A percentile compares a stretch with the other conserved stretches of the same genome.
phyloP scores from a whole-genome alignment of 345 rosid species.

The Eucalyptus curtisii region DNA sequence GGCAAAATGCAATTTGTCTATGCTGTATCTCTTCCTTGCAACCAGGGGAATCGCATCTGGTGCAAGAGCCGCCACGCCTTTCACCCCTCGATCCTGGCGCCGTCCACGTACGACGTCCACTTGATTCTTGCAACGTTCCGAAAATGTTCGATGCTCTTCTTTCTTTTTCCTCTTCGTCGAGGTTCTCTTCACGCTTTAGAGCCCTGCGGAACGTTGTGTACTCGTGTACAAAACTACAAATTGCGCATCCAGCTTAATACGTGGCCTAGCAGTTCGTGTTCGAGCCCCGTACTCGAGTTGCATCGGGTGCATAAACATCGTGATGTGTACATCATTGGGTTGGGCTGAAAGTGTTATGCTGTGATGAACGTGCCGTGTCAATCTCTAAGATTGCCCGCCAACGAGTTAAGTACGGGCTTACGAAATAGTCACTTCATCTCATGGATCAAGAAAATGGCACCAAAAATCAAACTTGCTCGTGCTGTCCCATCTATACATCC shows the following conservation, averaged over 20 bases:
- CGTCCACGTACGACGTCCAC: neutral
- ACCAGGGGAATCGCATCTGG: neutral
- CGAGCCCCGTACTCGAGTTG: neutral
- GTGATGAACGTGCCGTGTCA: neutral
- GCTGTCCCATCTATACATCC: neutral
- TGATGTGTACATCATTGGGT: neutral
- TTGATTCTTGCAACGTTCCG: neutral
- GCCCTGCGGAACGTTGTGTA: neutral
- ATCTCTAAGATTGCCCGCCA: neutral
- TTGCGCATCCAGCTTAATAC: neutral
- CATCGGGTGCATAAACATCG: neutral
- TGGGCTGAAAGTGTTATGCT: neutral
- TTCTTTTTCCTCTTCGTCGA: neutral
- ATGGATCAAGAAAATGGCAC: neutral
- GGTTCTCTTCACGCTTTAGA: neutral
- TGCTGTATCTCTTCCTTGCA: neutral
- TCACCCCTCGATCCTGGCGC: neutral
- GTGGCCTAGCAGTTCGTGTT: neutral
- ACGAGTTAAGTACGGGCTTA: neutral
- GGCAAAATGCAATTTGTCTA: neutral
- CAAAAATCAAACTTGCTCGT: neutral
- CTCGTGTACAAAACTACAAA: neutral
- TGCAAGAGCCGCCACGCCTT: neutral
- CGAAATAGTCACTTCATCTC: neutral
- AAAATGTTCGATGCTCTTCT: neutral